Base-by-base conservation (phyloP, 257 asterid genomes). In the Ajuga chamaepitys region DNA sequence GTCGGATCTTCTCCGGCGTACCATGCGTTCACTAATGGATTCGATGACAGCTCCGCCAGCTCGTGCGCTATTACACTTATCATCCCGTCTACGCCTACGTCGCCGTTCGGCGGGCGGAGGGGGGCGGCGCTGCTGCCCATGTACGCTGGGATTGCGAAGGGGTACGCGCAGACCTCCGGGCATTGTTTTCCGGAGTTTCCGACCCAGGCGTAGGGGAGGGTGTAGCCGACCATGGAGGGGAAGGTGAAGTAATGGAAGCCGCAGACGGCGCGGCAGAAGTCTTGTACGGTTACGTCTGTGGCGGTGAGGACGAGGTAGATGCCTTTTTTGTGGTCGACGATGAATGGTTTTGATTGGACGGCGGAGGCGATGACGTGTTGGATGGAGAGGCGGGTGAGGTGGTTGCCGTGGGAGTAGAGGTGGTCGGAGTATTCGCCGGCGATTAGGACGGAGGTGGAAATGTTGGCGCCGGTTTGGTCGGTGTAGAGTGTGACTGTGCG, bases 1-100 rank as follows among this genome's bases (percentile, higher is more conserved):
- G 86, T 87, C 5, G 98, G 97, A 41, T 91, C 97, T 74, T 92
- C 95, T 0, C 98, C 98, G 1, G 98, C 97, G 62, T 92, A 92
- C 97, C 97, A 92, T n/a, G 98, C 98, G 67, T 92, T 92, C 34
- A 92, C 81, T 56, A 92, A 75, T n/a, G 98, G 98, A 12, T 92
- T 92, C 46, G 97, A 88, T 4, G 98, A 77, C 52, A 89, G 68
- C 82, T 92, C 98, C 26, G 98, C 98, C 69, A 91, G 80, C 79
- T 91, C 98, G 76, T 92, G 98, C 22, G 75, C 98, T 0, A 92
- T 83, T 12, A 88, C 98, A 53, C 98, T 92, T 17, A 92, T 75
- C 98, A 92, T 92, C 22, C 97, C 97, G 73, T 92, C 98, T 0
- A 88, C 80, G 8, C 98, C 97, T 0, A 78, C 67, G 68, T 92